Conservation (phyloP, 306 rosid species). For the Casuarina cunninghamiana region DNA sequence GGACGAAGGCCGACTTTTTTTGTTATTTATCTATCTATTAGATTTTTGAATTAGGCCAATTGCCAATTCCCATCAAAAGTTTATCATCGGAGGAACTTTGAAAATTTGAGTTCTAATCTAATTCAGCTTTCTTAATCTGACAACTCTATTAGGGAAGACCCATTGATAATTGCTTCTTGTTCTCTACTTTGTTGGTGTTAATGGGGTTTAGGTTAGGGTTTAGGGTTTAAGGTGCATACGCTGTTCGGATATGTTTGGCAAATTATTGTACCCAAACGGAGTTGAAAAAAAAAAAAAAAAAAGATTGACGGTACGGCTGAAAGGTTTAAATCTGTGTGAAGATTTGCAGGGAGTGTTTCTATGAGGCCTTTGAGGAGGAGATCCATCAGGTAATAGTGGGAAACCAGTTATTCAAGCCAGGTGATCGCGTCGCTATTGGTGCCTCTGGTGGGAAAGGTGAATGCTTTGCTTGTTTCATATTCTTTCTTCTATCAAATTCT, state of each 20-base stretch:
- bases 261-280: background rate
- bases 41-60: background rate
- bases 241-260: background rate
- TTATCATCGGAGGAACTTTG: background rate
- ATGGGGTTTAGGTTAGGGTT: background rate
- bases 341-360: conserved; percentile 88
- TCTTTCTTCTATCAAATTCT: background rate
- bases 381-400: conserved; percentile 65
- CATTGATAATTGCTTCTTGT: background rate
- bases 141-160: background rate
- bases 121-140: background rate
- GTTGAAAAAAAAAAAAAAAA: background rate
- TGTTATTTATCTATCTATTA: background rate
- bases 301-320: background rate
- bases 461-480: background rate
- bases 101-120: background rate
- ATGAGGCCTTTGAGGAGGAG: conserved; percentile 75
- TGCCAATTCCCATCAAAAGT: background rate
- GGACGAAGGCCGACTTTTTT: background rate
- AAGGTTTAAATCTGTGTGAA: conserved; percentile 10
- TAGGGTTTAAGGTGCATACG: background rate
- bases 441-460: conserved; percentile 95
- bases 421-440: conserved; percentile 84
- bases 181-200: background rate
- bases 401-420: conserved; percentile 57